Percentiles rank a stretch among this genome's conserved stretches.
phyloP scores from a whole-genome alignment of 768 basidiomycete genomes.

The Chiua virens region DNA sequence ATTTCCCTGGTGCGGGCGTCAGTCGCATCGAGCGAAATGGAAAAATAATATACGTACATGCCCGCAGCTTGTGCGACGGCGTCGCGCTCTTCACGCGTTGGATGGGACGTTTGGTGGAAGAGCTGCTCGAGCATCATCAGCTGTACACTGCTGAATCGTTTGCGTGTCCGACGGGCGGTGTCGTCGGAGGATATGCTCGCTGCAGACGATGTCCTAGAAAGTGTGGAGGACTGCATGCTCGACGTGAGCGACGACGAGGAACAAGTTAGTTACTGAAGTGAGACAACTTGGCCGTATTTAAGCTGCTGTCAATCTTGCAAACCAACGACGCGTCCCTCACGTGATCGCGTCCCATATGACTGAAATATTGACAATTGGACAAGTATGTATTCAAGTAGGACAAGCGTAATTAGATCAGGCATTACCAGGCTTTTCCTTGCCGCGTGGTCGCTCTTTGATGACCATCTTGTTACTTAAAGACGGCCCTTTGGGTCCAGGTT shows the following conservation, averaged over 20 bases:
- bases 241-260: conserved; percentile 7
- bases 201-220: conserved; percentile 56
- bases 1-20: conserved; percentile 29
- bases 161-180: conserved; percentile 58
- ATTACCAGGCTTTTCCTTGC: conserved; percentile 45
- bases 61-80: conserved; percentile 55
- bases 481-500: conserved; percentile 87
- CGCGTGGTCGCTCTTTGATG: conserved; percentile 79
- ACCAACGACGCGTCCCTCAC: conserved; percentile 29
- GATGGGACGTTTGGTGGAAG: conserved; percentile 70
- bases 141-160: conserved; percentile 67
- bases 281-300: not conserved
- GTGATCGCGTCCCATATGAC: conserved; percentile 11
- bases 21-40: conserved; percentile 2
- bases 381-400: too few species aligned
- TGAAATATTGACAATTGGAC: too few species aligned
- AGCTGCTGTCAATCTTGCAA: not conserved
- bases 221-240: conserved; percentile 22
- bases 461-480: conserved; percentile 92
- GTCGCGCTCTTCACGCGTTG: conserved; percentile 73
- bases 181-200: conserved; percentile 58
- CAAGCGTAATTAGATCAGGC: too few species aligned
- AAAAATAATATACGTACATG: conserved; percentile 48
- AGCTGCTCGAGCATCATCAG: conserved; percentile 72
- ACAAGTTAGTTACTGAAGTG: not conserved